Percentiles rank a stretch among this genome's conserved stretches.
phyloP scores from a whole-genome alignment of 495 filamentous ascomycete species.

The Penicillium salamii region DNA sequence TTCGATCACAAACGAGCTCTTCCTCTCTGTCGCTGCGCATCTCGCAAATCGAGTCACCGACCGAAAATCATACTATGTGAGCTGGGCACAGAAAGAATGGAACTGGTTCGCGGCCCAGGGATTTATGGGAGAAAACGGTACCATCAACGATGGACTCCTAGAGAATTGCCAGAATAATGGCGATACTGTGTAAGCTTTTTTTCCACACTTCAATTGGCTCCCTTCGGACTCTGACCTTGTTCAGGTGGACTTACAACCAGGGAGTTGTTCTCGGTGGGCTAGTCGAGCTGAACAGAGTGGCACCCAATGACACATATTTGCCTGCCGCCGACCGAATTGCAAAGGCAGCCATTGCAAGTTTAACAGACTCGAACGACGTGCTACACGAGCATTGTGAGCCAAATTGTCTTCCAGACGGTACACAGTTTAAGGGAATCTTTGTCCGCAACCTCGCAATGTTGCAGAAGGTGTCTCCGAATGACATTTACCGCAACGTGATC shows the following conservation, averaged over 20 bases:
- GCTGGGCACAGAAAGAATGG: conserved; percentile 59
- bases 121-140: conserved; percentile 62
- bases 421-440: conserved; percentile 80
- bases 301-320: conserved; percentile 51
- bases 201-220: background rate
- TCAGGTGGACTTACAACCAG: conserved; percentile 74
- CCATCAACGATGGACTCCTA: conserved; percentile 71
- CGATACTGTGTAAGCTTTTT: conserved; percentile 42
- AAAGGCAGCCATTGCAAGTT: conserved; percentile 54
- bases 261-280: conserved; percentile 73
- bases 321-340: conserved; percentile 60
- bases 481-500: conserved; percentile 53
- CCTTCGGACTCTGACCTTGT: background rate
- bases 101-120: conserved; percentile 64
- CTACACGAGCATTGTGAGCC: conserved; percentile 67
- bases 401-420: conserved; percentile 55
- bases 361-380: conserved; percentile 52
- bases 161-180: conserved; percentile 64
- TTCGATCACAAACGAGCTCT: conserved; percentile 76
- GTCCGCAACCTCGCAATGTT: conserved; percentile 65
- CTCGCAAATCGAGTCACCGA: conserved; percentile 63
- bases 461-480: conserved; percentile 49
- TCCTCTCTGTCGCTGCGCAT: conserved; percentile 64
- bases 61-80: conserved; percentile 51
- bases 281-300: conserved; percentile 60